These are phyloP conservation scores for Aspergillus sp. DNA, from an alignment of 2,329 filamentous ascomycete species.

Conservation along the genomic window DNA sequence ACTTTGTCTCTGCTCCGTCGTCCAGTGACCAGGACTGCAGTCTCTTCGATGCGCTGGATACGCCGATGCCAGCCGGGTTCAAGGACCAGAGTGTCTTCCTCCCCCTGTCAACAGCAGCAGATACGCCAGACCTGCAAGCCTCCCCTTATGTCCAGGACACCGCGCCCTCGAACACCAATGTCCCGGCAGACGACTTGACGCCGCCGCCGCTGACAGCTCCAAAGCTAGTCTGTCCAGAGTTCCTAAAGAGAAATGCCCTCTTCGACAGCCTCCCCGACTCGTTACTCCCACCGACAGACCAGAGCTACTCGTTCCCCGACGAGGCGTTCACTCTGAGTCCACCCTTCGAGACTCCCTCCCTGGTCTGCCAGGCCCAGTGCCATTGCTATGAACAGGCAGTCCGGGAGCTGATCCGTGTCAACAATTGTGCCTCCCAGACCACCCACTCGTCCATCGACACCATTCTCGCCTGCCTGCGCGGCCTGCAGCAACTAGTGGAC, in stretches of 20 bases:
- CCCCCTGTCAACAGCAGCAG: slow-evolving; percentile 1
- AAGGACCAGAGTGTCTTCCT: slow-evolving; percentile 4
- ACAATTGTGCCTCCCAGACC: slow-evolving; percentile 9
- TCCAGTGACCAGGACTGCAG: slow-evolving; percentile 7
- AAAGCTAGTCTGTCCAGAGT: no score
- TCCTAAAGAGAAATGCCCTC: no score
- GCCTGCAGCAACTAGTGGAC: slow-evolving; percentile 19
- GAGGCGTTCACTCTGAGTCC: background rate
- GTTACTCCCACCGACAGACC: background rate
- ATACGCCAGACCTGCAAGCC: background rate
- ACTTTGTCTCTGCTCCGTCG: slow-evolving; percentile 14
- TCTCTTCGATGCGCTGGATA: slow-evolving; percentile 7
- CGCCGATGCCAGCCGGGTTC: slow-evolving; percentile 1
- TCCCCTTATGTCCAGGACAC: slow-evolving; percentile 1
- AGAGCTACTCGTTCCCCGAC: background rate
- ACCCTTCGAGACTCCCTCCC: background rate
- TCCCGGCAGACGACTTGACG: background rate
- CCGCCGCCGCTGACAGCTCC: background rate
- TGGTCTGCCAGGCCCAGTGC: slow-evolving; percentile 8
- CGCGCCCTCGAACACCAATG: background rate
- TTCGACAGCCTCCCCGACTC: background rate
- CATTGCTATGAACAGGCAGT: slow-evolving; percentile 16
- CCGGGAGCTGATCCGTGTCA: slow-evolving; percentile 15
- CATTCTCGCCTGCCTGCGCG: slow-evolving; percentile 18
- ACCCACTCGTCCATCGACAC: slow-evolving; percentile 16